Evolutionary conservation across 345 rosid genomes (phyloP).

Genomic region (Trapa incisa): DNA sequence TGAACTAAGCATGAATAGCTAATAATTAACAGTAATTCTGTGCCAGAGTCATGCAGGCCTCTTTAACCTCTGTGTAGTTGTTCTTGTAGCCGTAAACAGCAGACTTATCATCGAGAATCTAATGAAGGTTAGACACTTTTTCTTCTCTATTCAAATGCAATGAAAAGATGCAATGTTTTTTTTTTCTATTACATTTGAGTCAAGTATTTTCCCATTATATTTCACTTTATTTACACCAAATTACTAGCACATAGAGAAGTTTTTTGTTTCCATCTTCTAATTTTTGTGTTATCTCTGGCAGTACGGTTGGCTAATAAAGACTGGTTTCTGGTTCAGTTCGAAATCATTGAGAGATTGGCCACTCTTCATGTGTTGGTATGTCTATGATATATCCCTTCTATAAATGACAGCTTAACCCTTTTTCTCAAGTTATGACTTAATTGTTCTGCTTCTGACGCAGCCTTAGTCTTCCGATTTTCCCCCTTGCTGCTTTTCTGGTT

Average conservation of each 20-base stretch:
- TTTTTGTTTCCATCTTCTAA: neutral
- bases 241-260: neutral
- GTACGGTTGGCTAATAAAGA: conserved; percentile 88
- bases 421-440: neutral
- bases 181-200: no score
- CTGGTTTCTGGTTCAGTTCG: conserved; percentile 95
- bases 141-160: neutral
- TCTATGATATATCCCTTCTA: neutral
- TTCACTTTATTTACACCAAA: neutral
- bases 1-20: neutral
- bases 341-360: conserved; percentile 93
- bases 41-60: conserved; percentile 97
- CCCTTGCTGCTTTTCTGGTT: conserved; percentile 63
- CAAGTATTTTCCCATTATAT: neutral
- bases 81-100: conserved; percentile 93
- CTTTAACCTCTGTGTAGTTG: conserved; percentile 90
- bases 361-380: conserved; percentile 94
- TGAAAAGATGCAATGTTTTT: neutral
- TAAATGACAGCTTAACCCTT: neutral
- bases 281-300: conserved; percentile 23
- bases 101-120: conserved; percentile 89
- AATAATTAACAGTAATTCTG: neutral
- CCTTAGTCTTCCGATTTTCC: conserved; percentile 68
- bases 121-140: conserved; percentile 58
- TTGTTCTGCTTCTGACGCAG: conserved; percentile 29